These are phyloP conservation scores for Exidia glandulosa DNA, from an alignment of 768 basidiomycete genomes.

Conservation along the genomic window DNA sequence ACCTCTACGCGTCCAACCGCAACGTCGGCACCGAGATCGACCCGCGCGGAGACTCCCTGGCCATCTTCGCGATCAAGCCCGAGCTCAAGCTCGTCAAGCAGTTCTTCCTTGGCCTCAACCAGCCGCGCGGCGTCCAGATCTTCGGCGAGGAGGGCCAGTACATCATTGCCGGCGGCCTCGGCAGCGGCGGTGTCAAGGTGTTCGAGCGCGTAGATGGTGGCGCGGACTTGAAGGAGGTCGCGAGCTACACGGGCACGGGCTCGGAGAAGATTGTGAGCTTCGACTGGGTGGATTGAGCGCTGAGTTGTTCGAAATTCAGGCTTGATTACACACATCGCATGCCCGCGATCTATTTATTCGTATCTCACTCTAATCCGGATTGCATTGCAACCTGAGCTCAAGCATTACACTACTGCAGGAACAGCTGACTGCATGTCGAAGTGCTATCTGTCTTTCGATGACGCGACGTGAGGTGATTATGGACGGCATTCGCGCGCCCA, in stretches of 20 bases:
- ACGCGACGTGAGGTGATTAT: no score
- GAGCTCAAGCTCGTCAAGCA: slow-evolving; percentile 35
- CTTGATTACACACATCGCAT: no score
- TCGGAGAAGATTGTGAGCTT: not conserved
- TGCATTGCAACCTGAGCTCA: no score
- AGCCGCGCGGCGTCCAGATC: slow-evolving; percentile 58
- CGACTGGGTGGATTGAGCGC: not conserved
- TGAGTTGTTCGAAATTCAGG: no score
- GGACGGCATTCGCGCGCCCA: not conserved
- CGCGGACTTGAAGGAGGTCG: slow-evolving; percentile 38
- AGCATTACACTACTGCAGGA: no score
- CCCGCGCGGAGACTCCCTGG: slow-evolving; percentile 50
- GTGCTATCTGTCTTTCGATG: no score
- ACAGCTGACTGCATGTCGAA: no score
- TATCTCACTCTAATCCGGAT: no score
- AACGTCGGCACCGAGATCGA: slow-evolving; percentile 39
- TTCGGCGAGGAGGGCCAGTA: slow-evolving; percentile 40
- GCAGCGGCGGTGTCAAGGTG: slow-evolving; percentile 48
- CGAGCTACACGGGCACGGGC: slow-evolving; percentile 29
- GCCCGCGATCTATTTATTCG: no score
- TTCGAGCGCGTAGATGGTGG: slow-evolving; percentile 45
- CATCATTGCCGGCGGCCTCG: slow-evolving; percentile 43
- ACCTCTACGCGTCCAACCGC: slow-evolving; percentile 60
- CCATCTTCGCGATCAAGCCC: slow-evolving; percentile 35
- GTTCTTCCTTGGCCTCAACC: slow-evolving; percentile 51